Base-by-base conservation (phyloP, 108 stramenopile genomes). In the Aurantiochytrium sp. region DNA sequence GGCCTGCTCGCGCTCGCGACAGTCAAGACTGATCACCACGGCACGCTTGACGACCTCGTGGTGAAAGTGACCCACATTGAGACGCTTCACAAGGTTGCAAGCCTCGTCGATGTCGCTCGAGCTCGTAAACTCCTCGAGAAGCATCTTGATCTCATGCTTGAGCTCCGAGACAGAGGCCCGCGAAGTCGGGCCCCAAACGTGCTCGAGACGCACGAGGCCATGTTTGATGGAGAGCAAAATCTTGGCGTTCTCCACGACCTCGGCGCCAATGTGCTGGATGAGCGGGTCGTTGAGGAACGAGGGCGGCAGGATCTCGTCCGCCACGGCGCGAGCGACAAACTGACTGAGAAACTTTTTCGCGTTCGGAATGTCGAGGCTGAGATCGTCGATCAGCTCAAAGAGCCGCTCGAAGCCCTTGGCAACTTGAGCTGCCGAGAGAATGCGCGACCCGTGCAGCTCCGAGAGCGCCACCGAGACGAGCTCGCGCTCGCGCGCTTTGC, bases 11-110 rank as follows among this genome's bases (percentile, higher is more conserved):
- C 95, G 96, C 72, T 96, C 96, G 88, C 93, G 90, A 89, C 96
- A 96, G 60, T 94, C 94, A 92, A 98, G 96, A 55, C 97, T 96
- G 59, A 96, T 92, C 72, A 93, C 93, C 25, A 97, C 96, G 29
- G 97, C 98, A 18, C 98, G 96, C 91, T 99, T 99, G 58, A 99
- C 96, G 25, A 98, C 93, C 91, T 99, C 98, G 89, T 99, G 98
- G 90, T 96, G 97, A 89, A 98, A 99, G 88, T 97, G 95, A 8
- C 90, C 87, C 29, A 96, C 92, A 73, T 96, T 92, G 55, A 99
- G 90, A 89, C 98, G 97, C 71, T 95, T 93, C 5, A 99, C 96
- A 73, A 97, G 98, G 49, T 94, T 92, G 10, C 95, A 95, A 16
- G 97, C 97, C 89, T 98, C 98, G 87, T 97, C 96, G 42, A 98